phyloP scores from a whole-genome alignment of 805 yeast species.

The Ogataea allantospora region DNA sequence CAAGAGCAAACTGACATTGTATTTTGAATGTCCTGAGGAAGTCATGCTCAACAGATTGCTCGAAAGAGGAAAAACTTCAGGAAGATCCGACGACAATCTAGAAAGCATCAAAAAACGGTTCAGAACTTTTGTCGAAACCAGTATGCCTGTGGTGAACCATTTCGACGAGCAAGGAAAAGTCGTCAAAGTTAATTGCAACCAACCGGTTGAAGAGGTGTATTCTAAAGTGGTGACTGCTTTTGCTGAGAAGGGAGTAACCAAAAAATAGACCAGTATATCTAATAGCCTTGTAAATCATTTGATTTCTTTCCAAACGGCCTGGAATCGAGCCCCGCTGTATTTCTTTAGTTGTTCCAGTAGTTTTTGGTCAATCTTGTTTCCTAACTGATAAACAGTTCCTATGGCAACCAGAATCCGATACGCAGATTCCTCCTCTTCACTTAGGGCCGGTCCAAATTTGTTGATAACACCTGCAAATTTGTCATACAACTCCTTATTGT shows the following conservation, averaged over 20 bases:
- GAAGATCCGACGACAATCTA: constrained; percentile 89
- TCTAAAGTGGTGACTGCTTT: constrained; percentile 65
- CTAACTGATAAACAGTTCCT: constrained; percentile 50
- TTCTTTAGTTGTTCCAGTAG: constrained; percentile 9
- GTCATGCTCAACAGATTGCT: constrained; percentile 83
- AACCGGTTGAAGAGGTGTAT: constrained; percentile 78
- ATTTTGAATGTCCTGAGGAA: constrained; percentile 77
- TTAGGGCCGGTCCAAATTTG: constrained; percentile 13
- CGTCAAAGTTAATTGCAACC: constrained; percentile 74
- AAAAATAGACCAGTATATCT: constrained; percentile 7
- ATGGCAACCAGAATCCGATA: constrained; percentile 61
- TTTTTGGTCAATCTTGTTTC: constrained; percentile 8
- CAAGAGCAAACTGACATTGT: constrained; percentile 66
- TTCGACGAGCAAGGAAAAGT: constrained; percentile 73
- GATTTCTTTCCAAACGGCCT: constrained; percentile 23
- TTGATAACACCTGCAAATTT: constrained; percentile 27
- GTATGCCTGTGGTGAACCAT: constrained; percentile 91
- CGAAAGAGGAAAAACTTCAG: constrained; percentile 92
- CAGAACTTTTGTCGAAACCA: constrained; percentile 78
- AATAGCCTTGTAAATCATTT: constrained; percentile 3
- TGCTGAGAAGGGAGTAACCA: constrained; percentile 38
- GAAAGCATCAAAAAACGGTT: constrained; percentile 91
- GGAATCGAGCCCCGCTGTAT: constrained; percentile 21
- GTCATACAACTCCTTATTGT: constrained; percentile 28
- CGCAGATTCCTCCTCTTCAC: constrained; percentile 57